These are phyloP conservation scores for Castanea crenata DNA, from an alignment of 306 rosid species.

Conservation along the genomic window DNA sequence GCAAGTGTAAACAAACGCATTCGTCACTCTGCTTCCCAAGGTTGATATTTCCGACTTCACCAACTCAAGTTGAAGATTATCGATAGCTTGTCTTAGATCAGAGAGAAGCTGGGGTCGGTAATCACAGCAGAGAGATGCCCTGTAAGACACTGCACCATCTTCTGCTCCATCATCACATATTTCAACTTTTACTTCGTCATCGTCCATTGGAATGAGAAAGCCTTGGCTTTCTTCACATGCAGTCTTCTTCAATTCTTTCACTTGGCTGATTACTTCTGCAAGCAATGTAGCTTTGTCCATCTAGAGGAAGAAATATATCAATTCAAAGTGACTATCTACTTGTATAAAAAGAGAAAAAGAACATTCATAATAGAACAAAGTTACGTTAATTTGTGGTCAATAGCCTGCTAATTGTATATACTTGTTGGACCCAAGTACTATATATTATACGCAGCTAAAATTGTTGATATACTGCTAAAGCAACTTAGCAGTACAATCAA, in stretches of 20 bases:
- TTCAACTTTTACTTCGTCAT: constrained; percentile 76
- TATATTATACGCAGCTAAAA: too few species aligned
- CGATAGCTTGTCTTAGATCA: constrained; percentile 62
- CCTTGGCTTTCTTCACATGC: constrained; percentile 74
- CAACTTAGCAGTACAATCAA: not conserved
- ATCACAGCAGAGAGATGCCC: constrained; percentile 70
- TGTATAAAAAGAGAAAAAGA: too few species aligned
- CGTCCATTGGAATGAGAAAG: constrained; percentile 63
- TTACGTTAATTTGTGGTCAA: not conserved
- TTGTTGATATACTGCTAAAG: not conserved
- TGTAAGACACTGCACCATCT: constrained; percentile 45
- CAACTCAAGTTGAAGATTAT: constrained; percentile 55
- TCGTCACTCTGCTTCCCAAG: constrained; percentile 67
- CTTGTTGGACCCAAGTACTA: too few species aligned
- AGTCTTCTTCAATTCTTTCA: constrained; percentile 67
- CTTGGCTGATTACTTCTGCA: constrained; percentile 66
- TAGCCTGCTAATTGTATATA: not conserved
- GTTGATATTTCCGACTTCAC: constrained; percentile 71
- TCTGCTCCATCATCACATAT: constrained; percentile 32
- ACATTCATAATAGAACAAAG: too few species aligned
- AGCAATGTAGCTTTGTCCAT: constrained; percentile 89
- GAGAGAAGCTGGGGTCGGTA: constrained; percentile 64
- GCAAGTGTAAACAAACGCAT: constrained; percentile 48
- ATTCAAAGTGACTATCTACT: too few species aligned
- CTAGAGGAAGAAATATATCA: constrained; percentile 19